These are phyloP conservation scores for Phytophthora hibernalis DNA, from an alignment of 352 stramenopile genomes.

Conservation along the genomic window DNA sequence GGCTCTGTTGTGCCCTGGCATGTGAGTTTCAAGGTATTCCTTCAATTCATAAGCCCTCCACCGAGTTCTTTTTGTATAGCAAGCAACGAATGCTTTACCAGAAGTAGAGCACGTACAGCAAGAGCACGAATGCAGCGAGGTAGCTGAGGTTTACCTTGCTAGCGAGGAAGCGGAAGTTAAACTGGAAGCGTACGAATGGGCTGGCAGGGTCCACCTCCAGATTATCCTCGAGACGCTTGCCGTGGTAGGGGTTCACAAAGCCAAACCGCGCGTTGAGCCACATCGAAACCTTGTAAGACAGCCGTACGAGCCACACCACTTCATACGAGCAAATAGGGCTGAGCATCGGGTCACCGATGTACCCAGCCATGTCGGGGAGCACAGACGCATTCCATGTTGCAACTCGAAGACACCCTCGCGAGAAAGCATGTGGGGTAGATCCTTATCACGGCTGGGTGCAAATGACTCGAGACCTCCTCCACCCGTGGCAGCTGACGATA, in stretches of 20 bases:
- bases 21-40: slow-evolving; percentile 5
- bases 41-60: slow-evolving; percentile 20
- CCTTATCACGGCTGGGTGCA: slow-evolving; percentile 64
- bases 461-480: slow-evolving; percentile 55
- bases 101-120: slow-evolving; percentile 77
- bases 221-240: slow-evolving; percentile 80
- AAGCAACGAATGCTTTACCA: slow-evolving; percentile 44
- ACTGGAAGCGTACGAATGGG: slow-evolving; percentile 64
- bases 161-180: slow-evolving; percentile 89
- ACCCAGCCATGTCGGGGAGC: slow-evolving; percentile 69
- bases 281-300: slow-evolving; percentile 81
- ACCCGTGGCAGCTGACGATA: slow-evolving; percentile 34
- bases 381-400: slow-evolving; percentile 72
- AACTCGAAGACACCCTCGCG: slow-evolving; percentile 70
- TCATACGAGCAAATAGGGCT: slow-evolving; percentile 87
- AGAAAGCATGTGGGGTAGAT: slow-evolving; percentile 70
- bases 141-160: slow-evolving; percentile 87
- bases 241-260: slow-evolving; percentile 72
- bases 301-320: slow-evolving; percentile 74
- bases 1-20: slow-evolving; percentile 22
- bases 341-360: slow-evolving; percentile 86
- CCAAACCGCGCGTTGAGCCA: slow-evolving; percentile 80
- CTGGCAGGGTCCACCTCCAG: slow-evolving; percentile 60
- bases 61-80: background rate
- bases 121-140: slow-evolving; percentile 56